A percentile compares a stretch with the other conserved stretches of the same genome.
phyloP scores from a whole-genome alignment of 139 green algal species.

The Volvox reticuliferus region DNA sequence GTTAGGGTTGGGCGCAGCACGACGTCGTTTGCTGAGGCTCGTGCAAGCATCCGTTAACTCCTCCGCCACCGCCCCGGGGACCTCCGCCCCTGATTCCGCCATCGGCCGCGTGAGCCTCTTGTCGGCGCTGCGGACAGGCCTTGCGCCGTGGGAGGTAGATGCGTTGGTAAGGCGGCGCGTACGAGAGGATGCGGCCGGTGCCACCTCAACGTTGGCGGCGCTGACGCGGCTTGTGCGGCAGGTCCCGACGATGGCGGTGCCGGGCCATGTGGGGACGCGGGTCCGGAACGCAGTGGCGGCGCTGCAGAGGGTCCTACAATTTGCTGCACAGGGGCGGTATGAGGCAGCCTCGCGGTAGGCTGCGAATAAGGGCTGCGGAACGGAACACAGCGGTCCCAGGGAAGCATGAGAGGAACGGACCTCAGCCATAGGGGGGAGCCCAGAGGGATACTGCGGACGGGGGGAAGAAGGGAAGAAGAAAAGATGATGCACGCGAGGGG shows the following conservation, averaged over 20 bases:
- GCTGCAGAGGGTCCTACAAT: background rate
- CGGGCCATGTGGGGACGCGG: conserved; percentile 38
- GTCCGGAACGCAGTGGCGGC: conserved; percentile 21
- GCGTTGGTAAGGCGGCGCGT: conserved; percentile 41
- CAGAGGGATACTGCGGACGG: too few relatives aligned
- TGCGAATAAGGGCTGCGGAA: background rate
- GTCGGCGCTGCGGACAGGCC: conserved; percentile 8
- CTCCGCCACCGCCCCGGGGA: background rate
- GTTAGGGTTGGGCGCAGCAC: conserved; percentile 11
- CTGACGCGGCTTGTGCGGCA: conserved; percentile 46
- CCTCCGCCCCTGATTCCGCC: background rate
- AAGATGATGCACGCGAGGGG: too few relatives aligned
- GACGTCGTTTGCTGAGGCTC: background rate
- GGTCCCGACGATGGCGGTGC: conserved; percentile 57
- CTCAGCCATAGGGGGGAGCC: too few relatives aligned
- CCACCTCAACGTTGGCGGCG: conserved; percentile 25
- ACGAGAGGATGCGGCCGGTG: background rate
- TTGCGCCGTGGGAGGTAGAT: conserved; percentile 56
- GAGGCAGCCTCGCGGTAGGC: background rate
- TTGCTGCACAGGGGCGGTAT: conserved; percentile 24
- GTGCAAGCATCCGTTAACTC: background rate
- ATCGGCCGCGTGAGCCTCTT: background rate
- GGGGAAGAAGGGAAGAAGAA: too few relatives aligned
- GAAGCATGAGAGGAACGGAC: background rate
- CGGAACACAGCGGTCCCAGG: background rate